These are phyloP conservation scores for Croton setiger DNA, from an alignment of 441 rosid genomes.

Conservation along the genomic window DNA sequence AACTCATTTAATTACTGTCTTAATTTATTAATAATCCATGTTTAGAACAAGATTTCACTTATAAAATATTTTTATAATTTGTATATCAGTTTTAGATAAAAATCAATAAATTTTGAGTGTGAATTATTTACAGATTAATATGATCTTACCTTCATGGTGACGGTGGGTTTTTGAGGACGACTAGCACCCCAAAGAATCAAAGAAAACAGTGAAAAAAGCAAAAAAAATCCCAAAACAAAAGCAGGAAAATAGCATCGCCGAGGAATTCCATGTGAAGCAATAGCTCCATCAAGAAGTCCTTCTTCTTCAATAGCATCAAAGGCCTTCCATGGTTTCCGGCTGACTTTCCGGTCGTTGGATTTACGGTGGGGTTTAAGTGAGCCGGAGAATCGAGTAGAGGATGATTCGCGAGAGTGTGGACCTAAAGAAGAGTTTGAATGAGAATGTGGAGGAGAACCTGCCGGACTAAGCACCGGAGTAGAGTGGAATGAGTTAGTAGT, in stretches of 20 bases:
- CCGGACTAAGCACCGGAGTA: constrained; percentile 75
- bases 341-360: constrained; percentile 32
- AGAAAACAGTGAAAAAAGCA: constrained; percentile 71
- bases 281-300: constrained; percentile 66
- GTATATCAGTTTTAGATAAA: too few relatives aligned
- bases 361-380: constrained; percentile 71
- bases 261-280: constrained; percentile 41
- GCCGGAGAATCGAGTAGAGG: constrained; percentile 79
- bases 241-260: constrained; percentile 81
- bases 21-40: not conserved
- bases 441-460: constrained; percentile 88
- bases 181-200: constrained; percentile 87
- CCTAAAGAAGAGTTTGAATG: constrained; percentile 68
- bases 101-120: too few relatives aligned
- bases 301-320: constrained; percentile 83
- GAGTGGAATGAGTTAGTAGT: constrained; percentile 85
- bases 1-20: not conserved
- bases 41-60: too few relatives aligned
- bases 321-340: constrained; percentile 60
- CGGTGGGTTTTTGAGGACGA: constrained; percentile 69
- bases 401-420: constrained; percentile 83
- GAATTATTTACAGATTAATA: too few relatives aligned
- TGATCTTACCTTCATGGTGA: constrained; percentile 53
- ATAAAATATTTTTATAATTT: too few relatives aligned
- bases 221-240: constrained; percentile 60